Evolutionary conservation across 1,139 yeast genomes (phyloP).

Genomic region (Trichomonascaceae sp.): DNA sequence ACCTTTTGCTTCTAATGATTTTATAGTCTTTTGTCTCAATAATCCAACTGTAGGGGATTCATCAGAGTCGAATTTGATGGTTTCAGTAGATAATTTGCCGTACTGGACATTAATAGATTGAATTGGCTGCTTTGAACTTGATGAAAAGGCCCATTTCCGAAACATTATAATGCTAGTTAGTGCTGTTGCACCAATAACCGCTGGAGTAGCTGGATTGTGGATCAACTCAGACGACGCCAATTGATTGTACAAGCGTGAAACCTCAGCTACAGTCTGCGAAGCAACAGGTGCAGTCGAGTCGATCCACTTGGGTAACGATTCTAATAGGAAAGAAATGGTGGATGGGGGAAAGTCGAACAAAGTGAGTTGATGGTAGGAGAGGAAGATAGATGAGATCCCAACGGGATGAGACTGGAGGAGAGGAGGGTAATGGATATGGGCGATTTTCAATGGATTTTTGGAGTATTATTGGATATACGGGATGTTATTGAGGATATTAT

Average conservation of each 20-base stretch:
- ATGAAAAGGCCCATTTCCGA: not conserved
- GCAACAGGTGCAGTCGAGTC: not conserved
- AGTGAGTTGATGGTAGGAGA: not conserved
- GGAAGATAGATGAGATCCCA: not conserved
- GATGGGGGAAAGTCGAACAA: not conserved
- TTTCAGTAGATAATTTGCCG: constrained; percentile 18
- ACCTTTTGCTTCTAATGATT: constrained; percentile 41
- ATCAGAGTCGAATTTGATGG: constrained; percentile 69
- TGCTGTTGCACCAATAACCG: constrained; percentile 3
- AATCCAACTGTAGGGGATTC: constrained; percentile 63
- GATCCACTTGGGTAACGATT: not conserved
- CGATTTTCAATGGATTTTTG: not conserved
- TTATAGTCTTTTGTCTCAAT: constrained; percentile 40
- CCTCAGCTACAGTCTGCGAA: not conserved
- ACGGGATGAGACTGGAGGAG: not conserved
- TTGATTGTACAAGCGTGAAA: not conserved
- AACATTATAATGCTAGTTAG: constrained; percentile 7
- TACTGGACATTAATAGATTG: constrained; percentile 21
- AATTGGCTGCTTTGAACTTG: constrained; percentile 16
- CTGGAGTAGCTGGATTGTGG: not conserved
- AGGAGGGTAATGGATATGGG: not conserved
- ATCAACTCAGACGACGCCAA: not conserved
- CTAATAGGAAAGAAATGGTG: not conserved
- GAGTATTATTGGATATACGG: not conserved
- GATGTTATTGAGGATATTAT: not conserved